These are phyloP conservation scores for Lachancea sp. DNA, from an alignment of 805 yeast genomes.

Conservation along the genomic window DNA sequence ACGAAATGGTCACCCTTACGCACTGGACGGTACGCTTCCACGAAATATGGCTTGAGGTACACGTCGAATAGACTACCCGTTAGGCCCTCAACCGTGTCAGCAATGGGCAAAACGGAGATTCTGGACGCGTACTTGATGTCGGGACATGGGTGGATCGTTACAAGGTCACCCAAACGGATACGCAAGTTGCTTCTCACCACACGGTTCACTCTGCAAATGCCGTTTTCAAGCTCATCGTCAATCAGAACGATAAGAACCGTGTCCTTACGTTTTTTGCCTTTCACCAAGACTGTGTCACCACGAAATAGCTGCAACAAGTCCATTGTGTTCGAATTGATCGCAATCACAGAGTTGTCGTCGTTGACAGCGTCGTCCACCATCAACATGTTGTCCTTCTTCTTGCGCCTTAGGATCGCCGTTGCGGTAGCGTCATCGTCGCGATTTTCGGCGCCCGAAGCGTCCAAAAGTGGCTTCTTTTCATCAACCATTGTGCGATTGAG, in stretches of 20 bases:
- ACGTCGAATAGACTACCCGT: conserved; percentile 96
- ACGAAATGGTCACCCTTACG: conserved; percentile 95
- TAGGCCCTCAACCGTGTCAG: conserved; percentile 96
- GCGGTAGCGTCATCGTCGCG: conserved; percentile 70
- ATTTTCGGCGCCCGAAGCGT: conserved; percentile 63
- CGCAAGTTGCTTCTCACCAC: conserved; percentile 93
- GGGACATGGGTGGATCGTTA: conserved; percentile 91
- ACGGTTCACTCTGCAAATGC: conserved; percentile 88
- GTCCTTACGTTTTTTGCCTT: conserved; percentile 97
- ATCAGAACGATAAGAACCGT: conserved; percentile 93
- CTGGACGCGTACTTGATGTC: conserved; percentile 96
- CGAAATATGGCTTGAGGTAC: conserved; percentile 94
- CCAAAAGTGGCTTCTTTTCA: conserved; percentile 43
- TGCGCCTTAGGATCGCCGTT: conserved; percentile 92
- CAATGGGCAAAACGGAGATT: conserved; percentile 91
- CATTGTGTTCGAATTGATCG: conserved; percentile 93
- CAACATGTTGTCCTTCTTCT: conserved; percentile 94
- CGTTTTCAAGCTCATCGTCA: conserved; percentile 95
- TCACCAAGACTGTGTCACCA: conserved; percentile 95
- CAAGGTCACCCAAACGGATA: conserved; percentile 88
- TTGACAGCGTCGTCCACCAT: conserved; percentile 95
- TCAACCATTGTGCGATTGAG: conserved; percentile 24
- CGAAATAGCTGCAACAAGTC: conserved; percentile 90
- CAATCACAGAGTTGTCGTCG: conserved; percentile 94
- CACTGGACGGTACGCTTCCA: conserved; percentile 97